phyloP scores from a whole-genome alignment of 2,329 filamentous ascomycete species.

The Talaromyces sp. region DNA sequence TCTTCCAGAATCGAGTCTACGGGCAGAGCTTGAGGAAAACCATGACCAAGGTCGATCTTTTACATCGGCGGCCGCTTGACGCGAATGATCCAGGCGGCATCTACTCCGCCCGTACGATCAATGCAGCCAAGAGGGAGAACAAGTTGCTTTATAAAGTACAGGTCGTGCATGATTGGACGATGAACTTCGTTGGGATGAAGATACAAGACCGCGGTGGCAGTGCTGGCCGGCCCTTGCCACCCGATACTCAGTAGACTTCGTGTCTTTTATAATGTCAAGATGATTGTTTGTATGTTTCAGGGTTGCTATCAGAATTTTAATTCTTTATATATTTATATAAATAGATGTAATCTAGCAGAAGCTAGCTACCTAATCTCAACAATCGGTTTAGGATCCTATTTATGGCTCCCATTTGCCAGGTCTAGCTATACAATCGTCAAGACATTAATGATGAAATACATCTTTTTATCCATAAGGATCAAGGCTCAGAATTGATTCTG shows the following conservation, averaged over 20 bases:
- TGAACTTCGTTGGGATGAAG: conserved; percentile 58
- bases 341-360: background rate
- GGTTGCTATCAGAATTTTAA: background rate
- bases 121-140: conserved; percentile 27
- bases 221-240: conserved; percentile 26
- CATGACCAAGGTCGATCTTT: conserved; percentile 64
- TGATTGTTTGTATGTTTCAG: background rate
- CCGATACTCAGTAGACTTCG: conserved; percentile 32
- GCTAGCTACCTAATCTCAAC: too few species aligned
- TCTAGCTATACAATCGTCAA: background rate
- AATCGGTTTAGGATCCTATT: background rate
- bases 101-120: conserved; percentile 52
- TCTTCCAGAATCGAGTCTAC: conserved; percentile 73
- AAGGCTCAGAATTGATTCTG: too few species aligned
- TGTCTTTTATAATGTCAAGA: background rate
- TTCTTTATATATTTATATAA: background rate
- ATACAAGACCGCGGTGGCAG: conserved; percentile 24
- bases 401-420: background rate
- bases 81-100: conserved; percentile 52
- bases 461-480: too few species aligned
- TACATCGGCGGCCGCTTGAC: conserved; percentile 55
- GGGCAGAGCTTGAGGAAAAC: conserved; percentile 74
- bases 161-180: conserved; percentile 70
- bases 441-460: too few species aligned
- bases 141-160: conserved; percentile 60